Evolutionary conservation across 805 yeast species (phyloP).

Genomic region (Saturnispora dispora): DNA sequence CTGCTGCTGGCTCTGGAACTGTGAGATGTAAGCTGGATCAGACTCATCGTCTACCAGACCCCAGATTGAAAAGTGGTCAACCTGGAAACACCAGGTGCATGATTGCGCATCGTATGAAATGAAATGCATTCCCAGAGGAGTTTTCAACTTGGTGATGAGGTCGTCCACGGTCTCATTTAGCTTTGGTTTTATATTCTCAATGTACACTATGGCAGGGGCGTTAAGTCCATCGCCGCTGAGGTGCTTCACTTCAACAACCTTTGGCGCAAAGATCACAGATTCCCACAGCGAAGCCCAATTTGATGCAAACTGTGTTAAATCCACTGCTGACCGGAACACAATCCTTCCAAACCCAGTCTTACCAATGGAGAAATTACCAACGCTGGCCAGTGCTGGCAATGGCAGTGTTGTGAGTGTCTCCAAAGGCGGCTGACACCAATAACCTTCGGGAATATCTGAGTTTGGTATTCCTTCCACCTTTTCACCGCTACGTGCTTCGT

Average conservation of each 20-base stretch:
- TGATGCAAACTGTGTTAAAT: slow-evolving; percentile 43
- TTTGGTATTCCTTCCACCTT: not conserved
- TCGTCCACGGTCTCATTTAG: slow-evolving; percentile 3
- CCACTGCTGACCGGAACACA: slow-evolving; percentile 60
- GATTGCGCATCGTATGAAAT: slow-evolving; percentile 69
- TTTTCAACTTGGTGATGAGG: slow-evolving; percentile 38
- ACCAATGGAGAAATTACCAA: slow-evolving; percentile 61
- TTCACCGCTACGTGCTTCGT: not conserved
- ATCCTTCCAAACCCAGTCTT: slow-evolving; percentile 61
- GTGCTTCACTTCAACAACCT: slow-evolving; percentile 56
- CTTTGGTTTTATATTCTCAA: slow-evolving; percentile 42
- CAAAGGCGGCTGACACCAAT: slow-evolving; percentile 68
- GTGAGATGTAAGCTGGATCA: slow-evolving; percentile 36
- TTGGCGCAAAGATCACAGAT: slow-evolving; percentile 36
- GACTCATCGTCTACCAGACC: slow-evolving; percentile 67
- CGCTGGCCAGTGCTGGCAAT: slow-evolving; percentile 39
- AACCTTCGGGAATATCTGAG: slow-evolving; percentile 28
- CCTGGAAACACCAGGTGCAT: slow-evolving; percentile 72
- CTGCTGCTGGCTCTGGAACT: slow-evolving; percentile 23
- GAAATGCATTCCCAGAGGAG: slow-evolving; percentile 63
- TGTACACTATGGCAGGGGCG: slow-evolving; percentile 65
- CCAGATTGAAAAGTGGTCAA: slow-evolving; percentile 91
- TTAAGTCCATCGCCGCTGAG: slow-evolving; percentile 60
- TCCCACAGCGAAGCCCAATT: slow-evolving; percentile 34
- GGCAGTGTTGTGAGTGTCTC: slow-evolving; percentile 37